These are phyloP conservation scores for Candida sp. DNA, from an alignment of 1,139 yeast genomes.

Conservation along the genomic window DNA sequence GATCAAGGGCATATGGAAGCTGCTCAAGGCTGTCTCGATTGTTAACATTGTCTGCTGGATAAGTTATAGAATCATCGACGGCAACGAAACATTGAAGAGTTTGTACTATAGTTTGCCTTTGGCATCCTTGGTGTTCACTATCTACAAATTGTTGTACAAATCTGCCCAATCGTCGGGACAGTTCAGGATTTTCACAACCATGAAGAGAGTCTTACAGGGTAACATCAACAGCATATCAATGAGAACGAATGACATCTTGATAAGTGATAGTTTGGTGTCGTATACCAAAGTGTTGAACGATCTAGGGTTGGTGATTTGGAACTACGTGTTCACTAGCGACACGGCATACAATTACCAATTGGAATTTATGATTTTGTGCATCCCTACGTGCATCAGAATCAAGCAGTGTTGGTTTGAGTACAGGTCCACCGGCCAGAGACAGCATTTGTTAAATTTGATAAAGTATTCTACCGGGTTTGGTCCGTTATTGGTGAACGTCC, in stretches of 20 bases:
- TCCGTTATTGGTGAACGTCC: slow-evolving; percentile 59
- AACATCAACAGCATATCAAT: slow-evolving; percentile 54
- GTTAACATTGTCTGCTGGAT: slow-evolving; percentile 26
- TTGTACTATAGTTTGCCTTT: slow-evolving; percentile 21
- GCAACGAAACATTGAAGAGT: slow-evolving; percentile 14
- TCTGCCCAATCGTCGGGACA: slow-evolving; percentile 36
- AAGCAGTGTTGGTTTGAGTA: slow-evolving; percentile 83
- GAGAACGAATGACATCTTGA: slow-evolving; percentile 78
- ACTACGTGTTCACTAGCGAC: slow-evolving; percentile 29
- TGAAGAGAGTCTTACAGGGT: slow-evolving; percentile 59
- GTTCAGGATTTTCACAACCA: slow-evolving; percentile 47
- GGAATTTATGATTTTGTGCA: slow-evolving; percentile 53
- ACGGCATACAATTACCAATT: slow-evolving; percentile 32
- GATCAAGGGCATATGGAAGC: slow-evolving; percentile 37
- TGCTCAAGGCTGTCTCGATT: slow-evolving; percentile 23
- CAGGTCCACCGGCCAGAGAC: slow-evolving; percentile 46
- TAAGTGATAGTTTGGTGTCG: slow-evolving; percentile 84
- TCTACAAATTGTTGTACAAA: slow-evolving; percentile 22
- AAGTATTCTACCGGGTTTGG: slow-evolving; percentile 73
- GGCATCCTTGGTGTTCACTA: slow-evolving; percentile 19
- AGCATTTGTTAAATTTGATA: slow-evolving; percentile 69
- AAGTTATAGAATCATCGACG: slow-evolving; percentile 23
- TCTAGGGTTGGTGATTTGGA: slow-evolving; percentile 51
- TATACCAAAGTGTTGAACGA: slow-evolving; percentile 80
- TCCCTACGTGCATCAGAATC: slow-evolving; percentile 76